A percentile compares a stretch with the other conserved stretches of the same genome.
phyloP scores from a whole-genome alignment of 441 rosid species.

The Erodium moschatum region DNA sequence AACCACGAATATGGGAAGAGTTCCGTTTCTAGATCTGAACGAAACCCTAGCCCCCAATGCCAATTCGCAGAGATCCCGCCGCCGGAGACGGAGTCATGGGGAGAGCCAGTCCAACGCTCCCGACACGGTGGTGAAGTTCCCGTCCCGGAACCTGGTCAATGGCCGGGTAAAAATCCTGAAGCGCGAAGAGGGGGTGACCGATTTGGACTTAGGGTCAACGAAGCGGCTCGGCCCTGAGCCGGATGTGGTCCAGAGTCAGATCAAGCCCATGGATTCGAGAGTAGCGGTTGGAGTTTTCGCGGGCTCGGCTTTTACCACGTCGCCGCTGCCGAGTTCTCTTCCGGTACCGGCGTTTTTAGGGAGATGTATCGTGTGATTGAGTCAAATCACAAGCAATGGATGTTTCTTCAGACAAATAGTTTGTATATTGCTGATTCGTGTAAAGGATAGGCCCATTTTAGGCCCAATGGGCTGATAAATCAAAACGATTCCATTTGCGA shows the following conservation, averaged over 20 bases:
- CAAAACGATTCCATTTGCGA: too few relatives aligned
- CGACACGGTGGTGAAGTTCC: background rate
- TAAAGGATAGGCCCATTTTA: too few relatives aligned
- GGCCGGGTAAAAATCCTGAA: constrained; percentile 59
- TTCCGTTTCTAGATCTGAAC: too few relatives aligned
- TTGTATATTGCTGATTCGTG: too few relatives aligned
- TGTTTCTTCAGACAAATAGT: too few relatives aligned
- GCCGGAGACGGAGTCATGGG: background rate
- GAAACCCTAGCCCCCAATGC: too few relatives aligned
- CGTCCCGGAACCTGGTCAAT: constrained; percentile 31
- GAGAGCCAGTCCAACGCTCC: background rate
- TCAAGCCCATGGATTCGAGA: constrained; percentile 19
- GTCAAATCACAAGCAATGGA: too few relatives aligned
- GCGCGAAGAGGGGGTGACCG: constrained; percentile 44
- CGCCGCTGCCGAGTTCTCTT: constrained; percentile 56
- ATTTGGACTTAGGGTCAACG: constrained; percentile 36
- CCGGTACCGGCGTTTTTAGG: constrained; percentile 25
- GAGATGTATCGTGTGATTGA: too few relatives aligned
- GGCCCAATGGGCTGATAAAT: too few relatives aligned
- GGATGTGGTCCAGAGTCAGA: constrained; percentile 29
- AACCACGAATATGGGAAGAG: background rate
- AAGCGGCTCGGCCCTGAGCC: constrained; percentile 47
- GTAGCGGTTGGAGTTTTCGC: constrained; percentile 20
- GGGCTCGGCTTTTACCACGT: constrained; percentile 31
- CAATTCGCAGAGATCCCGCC: background rate